Percentiles rank a stretch among this genome's conserved stretches.
phyloP scores from a whole-genome alignment of 2,329 filamentous ascomycete species.

The Lasiodiplodia hormozganensis region DNA sequence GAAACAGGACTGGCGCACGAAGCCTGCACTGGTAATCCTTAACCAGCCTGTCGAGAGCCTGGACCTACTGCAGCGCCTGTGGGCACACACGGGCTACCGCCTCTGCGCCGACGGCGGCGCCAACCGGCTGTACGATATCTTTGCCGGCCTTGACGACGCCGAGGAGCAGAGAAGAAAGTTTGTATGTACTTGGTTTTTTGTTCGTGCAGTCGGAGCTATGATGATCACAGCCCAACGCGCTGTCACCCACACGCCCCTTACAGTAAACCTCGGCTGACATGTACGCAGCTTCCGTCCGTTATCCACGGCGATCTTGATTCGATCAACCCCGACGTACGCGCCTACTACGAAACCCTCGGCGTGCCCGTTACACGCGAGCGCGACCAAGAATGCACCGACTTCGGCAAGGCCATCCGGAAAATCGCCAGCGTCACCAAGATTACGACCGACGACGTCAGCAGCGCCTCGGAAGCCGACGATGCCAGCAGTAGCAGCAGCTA shows the following conservation, averaged over 20 bases:
- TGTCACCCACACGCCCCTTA: background rate
- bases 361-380: slow-evolving; percentile 59
- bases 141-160: slow-evolving; percentile 43
- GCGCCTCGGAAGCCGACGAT: background rate
- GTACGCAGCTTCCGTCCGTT: slow-evolving; percentile 54
- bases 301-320: slow-evolving; percentile 96
- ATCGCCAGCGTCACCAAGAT: slow-evolving; percentile 51
- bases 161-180: slow-evolving; percentile 34
- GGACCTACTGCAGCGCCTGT: slow-evolving; percentile 58
- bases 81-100: slow-evolving; percentile 64
- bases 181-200: slow-evolving; percentile 35
- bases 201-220: background rate
- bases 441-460: slow-evolving; percentile 36
- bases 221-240: no score
- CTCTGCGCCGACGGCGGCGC: slow-evolving; percentile 86
- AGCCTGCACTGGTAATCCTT: slow-evolving; percentile 52
- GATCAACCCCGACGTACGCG: slow-evolving; percentile 65
- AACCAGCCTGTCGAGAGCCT: slow-evolving; percentile 53
- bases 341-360: slow-evolving; percentile 69
- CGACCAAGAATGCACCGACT: slow-evolving; percentile 92
- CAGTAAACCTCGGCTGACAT: slow-evolving; percentile 9
- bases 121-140: slow-evolving; percentile 71
- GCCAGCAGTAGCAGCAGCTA: background rate
- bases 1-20: slow-evolving; percentile 31
- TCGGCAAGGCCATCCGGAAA: slow-evolving; percentile 77